Evolutionary conservation across 192 early-diverging fungal species (phyloP).

Genomic region (Geosiphon pyriformis): DNA sequence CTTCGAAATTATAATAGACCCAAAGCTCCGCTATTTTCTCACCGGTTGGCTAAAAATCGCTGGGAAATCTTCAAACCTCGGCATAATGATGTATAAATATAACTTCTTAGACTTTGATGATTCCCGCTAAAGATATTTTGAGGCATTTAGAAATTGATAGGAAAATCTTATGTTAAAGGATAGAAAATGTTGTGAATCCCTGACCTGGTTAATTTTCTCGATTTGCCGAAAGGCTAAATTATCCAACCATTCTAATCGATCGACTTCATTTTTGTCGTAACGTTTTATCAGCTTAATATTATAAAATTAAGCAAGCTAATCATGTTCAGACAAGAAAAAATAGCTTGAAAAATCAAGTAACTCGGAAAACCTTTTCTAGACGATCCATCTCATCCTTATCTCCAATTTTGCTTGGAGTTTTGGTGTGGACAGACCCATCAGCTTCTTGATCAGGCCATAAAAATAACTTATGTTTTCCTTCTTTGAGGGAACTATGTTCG

Average conservation of each 20-base stretch:
- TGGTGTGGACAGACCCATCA: constrained; percentile 51
- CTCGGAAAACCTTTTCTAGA: constrained; percentile 66
- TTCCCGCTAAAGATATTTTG: constrained; percentile 39
- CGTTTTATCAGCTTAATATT: constrained; percentile 57
- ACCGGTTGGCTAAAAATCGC: constrained; percentile 85
- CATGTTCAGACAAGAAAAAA: neutral
- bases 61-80: constrained; percentile 89
- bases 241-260: constrained; percentile 88
- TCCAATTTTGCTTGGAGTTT: constrained; percentile 49
- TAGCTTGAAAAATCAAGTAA: constrained; percentile 2
- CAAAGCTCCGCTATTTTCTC: constrained; percentile 28
- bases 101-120: constrained; percentile 52
- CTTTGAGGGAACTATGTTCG: constrained; percentile 63
- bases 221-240: constrained; percentile 84
- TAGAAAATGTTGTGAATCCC: neutral
- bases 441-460: constrained; percentile 66
- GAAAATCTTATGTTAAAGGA: neutral
- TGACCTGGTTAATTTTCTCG: constrained; percentile 71
- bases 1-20: constrained; percentile 9
- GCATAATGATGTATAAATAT: constrained; percentile 84
- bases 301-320: neutral
- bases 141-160: neutral
- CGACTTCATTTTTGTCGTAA: constrained; percentile 85
- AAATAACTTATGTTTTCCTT: constrained; percentile 75
- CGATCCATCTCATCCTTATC: constrained; percentile 72